Base-by-base conservation (phyloP, 2,329 filamentous ascomycete species). In the Exophiala sp. region DNA sequence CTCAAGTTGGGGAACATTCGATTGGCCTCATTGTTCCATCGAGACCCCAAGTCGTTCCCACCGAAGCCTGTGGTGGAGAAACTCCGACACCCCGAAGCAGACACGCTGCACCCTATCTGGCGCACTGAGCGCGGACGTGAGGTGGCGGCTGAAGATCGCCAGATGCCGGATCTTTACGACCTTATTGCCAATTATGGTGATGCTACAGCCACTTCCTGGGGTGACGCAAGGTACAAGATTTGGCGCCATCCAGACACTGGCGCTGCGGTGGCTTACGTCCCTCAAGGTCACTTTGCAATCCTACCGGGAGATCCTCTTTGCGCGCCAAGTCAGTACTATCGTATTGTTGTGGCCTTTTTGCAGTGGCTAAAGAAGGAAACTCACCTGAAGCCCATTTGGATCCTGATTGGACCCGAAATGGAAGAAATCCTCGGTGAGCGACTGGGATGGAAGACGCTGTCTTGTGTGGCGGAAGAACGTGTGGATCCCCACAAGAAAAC, bases 171-270 rank as follows among this genome's bases (percentile, higher is more conserved):
- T 0, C 66, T 96, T 3, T 87, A 90, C 65, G 85, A 95, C 64
- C 81, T 96, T 35, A 89, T 96, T 66, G 88, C 88, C 64, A 96
- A 96, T 68, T 96, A 96, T 60, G 90, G 90, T 55, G 90, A 96
- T 67, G 88, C 90, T 1, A 89, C 88, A 42, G 94, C 95, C 63
- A 96, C 90, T 0, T 93, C 88, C 0, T 96, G 89, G 88, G 79
- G 93, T 6, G 90, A 96, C 65, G 86, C 89, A 5, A 82, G 88
- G 5, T 95, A 90, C 66, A 78, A 87, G 63, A 82, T 95, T 50
- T 96, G 88, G 88, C 83, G 90, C 23, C 88, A 95, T 64, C 70
- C 78, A 18, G 67, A 72, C 27, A 91, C 86, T 1, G 90, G 90
- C 42, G 90, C 89, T 0, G 89, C 89, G 3, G 77, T 95, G 27